Base-by-base conservation (phyloP, 768 basidiomycete species). In the Hirschioporus abietinus region DNA sequence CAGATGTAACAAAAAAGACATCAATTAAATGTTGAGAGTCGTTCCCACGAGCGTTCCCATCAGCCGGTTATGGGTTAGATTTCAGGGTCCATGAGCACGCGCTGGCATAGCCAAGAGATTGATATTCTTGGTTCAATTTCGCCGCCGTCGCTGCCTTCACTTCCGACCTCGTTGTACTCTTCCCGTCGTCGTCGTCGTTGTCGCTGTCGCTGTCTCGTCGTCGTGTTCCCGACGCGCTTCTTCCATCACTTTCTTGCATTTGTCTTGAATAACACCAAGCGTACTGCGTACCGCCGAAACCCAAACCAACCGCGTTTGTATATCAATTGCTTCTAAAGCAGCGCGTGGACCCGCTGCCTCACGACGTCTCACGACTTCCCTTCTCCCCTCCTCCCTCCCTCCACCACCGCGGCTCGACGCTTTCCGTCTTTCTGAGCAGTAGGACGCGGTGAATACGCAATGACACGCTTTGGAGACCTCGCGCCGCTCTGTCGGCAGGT, bases 381-480 rank as follows among this genome's bases (percentile, higher is more conserved):
- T 52, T 52, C 42, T 30, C 8, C 30, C 30, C 4, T 8, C 30
- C 8, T 8, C 30, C 8, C 30, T 30, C 30, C 30, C 30, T 30
- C 30, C 30, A 30, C 42, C 42, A 20, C 15, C 20, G 42, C 42
- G 2, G 42, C 42, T 12, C 42, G 20, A 52, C 42, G 30, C 8
- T 30, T 8, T 5, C 42, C 42, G 42, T 52, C 42, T 10, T 52
- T 3, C 30, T 30, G 30, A 30, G 30, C 30, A 30, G 30, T 3
- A 15, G 42, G 15, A 15, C 42, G 2, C 42, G 42, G 42, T 15
- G 42, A 52, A 52, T 18, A 64, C 63, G 71, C 71, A 35, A 83
- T 86, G 89, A 82, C 83, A 69, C 79, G 78, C 69, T 92, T 93
- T 74, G 91, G 91, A 67, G 88, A 92, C 72, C 93, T 92, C 76